Evolutionary conservation across 805 yeast genomes (phyloP).

Genomic region (Phaffomyces antillensis): DNA sequence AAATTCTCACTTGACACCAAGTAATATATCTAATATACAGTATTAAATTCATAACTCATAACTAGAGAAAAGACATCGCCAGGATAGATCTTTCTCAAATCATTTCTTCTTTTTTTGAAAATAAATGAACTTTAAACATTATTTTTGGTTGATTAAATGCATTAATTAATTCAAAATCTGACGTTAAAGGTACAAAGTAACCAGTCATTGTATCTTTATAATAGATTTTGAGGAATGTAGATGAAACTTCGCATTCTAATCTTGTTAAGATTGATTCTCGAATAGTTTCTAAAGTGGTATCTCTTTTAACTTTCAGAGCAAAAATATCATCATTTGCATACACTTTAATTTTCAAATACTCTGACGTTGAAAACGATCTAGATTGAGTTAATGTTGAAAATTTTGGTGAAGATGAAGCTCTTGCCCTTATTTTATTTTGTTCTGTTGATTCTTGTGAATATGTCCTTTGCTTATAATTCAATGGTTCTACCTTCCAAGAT

Average conservation of each 20-base stretch:
- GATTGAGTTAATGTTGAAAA: not conserved
- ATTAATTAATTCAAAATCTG: conserved; percentile 14
- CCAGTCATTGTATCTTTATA: conserved; percentile 13
- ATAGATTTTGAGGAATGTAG: conserved; percentile 11
- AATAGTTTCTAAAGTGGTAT: conserved; percentile 4
- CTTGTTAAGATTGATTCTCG: conserved; percentile 19
- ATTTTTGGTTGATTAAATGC: conserved; percentile 14
- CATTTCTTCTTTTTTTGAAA: conserved; percentile 2
- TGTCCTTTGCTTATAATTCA: not conserved
- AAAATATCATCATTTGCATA: conserved; percentile 20
- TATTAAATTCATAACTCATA: not conserved
- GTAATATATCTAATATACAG: not conserved
- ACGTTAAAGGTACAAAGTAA: conserved; percentile 15
- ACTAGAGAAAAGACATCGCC: not conserved
- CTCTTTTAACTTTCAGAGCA: conserved; percentile 15
- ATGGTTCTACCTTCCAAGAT: conserved; percentile 1
- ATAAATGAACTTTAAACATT: conserved; percentile 9
- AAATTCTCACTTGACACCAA: too few species aligned
- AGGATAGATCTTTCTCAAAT: not conserved
- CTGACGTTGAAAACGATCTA: not conserved
- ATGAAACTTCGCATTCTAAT: conserved; percentile 14
- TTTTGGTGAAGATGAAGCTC: conserved; percentile 3
- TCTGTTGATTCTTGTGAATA: not conserved
- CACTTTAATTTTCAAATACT: conserved; percentile 17
- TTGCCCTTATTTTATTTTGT: conserved; percentile 1